Evolutionary conservation across 2,329 filamentous ascomycete genomes (phyloP).

Genomic region (Penicillium hesseltinei): DNA sequence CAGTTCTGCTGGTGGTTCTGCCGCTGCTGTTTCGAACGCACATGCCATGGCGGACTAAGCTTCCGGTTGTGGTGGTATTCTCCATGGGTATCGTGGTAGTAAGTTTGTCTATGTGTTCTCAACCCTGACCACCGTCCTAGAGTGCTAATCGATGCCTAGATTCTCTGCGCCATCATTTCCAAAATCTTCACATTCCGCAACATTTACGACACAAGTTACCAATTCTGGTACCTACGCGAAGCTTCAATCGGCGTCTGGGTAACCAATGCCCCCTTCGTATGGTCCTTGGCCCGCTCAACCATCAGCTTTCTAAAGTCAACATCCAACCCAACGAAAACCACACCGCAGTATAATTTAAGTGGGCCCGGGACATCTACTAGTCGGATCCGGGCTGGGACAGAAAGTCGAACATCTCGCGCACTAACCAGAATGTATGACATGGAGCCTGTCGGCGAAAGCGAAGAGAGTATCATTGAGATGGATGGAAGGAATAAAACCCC

Average conservation of each 20-base stretch:
- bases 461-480: not conserved
- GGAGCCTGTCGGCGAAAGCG: not conserved
- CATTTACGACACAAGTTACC: not conserved
- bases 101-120: not conserved
- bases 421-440: not conserved
- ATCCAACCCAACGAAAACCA: not conserved
- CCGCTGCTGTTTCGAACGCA: not conserved
- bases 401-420: not conserved
- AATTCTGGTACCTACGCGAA: not conserved
- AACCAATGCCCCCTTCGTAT: not conserved
- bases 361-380: not conserved
- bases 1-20: not conserved
- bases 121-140: fast-evolving
- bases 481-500: not conserved
- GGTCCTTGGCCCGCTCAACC: not conserved
- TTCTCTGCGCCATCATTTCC: not conserved
- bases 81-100: not conserved
- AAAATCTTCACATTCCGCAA: not conserved
- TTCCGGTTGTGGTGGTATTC: not conserved
- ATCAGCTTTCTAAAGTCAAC: not conserved
- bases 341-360: not conserved
- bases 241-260: not conserved
- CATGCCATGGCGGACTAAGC: not conserved
- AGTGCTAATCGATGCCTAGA: not conserved
- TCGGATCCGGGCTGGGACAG: not conserved